phyloP scores from a whole-genome alignment of 192 early-diverging fungal species.

The Endogone sp. region DNA sequence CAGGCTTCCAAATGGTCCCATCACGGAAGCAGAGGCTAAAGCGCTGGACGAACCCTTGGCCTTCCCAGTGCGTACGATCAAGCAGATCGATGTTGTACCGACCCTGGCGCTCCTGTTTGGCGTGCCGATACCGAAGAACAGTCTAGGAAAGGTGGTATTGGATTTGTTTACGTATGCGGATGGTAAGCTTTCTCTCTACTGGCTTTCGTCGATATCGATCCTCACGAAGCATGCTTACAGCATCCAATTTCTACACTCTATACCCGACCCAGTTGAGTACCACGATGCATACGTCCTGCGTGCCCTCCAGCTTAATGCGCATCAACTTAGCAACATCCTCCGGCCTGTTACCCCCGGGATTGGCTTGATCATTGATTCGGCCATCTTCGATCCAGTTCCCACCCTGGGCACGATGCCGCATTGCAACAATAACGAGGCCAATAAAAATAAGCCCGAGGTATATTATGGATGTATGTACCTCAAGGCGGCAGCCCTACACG shows the following conservation, averaged over 20 bases:
- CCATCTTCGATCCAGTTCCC: neutral
- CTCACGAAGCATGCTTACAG: too few species aligned
- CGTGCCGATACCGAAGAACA: slow-evolving; percentile 92
- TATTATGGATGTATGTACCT: neutral
- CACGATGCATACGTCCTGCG: slow-evolving; percentile 27
- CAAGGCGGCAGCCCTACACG: slow-evolving; percentile 7
- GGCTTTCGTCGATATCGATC: too few species aligned
- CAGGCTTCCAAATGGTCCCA: slow-evolving; percentile 13
- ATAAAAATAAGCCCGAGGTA: neutral
- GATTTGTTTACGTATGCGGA: slow-evolving; percentile 59
- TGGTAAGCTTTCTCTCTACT: slow-evolving; percentile 17
- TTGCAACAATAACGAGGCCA: neutral
- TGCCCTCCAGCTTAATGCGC: slow-evolving; percentile 58
- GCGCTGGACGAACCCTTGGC: slow-evolving; percentile 16
- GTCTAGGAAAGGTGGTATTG: slow-evolving; percentile 79
- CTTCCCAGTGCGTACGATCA: slow-evolving; percentile 55
- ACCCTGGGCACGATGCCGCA: neutral
- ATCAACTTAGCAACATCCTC: slow-evolving; percentile 49
- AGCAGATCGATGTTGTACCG: slow-evolving; percentile 89
- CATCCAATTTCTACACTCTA: too few species aligned
- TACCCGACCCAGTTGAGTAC: too few species aligned
- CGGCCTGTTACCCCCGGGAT: neutral
- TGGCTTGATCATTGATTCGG: neutral
- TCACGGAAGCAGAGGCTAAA: neutral
- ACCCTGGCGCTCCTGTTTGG: slow-evolving; percentile 79